These are phyloP conservation scores for Zymoseptoria pseudotritici DNA, from an alignment of 2,329 filamentous ascomycete genomes.

Conservation along the genomic window DNA sequence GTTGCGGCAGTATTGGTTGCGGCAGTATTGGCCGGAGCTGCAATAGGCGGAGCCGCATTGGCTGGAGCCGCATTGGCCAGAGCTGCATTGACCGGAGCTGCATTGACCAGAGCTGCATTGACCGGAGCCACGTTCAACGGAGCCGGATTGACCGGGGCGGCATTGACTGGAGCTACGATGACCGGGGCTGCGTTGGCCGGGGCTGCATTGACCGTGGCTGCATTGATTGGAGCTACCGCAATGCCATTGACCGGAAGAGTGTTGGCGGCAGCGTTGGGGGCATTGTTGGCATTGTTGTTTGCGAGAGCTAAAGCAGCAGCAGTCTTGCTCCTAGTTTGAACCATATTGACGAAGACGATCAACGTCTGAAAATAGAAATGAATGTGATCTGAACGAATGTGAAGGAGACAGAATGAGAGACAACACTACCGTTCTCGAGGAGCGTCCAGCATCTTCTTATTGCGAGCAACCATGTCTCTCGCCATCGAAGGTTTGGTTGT, in stretches of 20 bases:
- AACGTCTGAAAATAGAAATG: background rate
- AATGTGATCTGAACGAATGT: background rate
- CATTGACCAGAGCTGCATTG: background rate
- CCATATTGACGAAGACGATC: background rate
- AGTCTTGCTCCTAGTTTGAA: background rate
- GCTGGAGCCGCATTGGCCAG: background rate
- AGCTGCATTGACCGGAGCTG: background rate
- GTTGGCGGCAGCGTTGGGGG: background rate
- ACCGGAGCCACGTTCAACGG: background rate
- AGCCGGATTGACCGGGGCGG: no score
- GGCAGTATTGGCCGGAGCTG: background rate
- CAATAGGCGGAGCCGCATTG: no score
- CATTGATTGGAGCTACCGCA: background rate
- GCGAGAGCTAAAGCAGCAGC: background rate
- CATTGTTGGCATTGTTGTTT: background rate
- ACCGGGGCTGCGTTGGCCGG: background rate
- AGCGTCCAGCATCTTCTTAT: background rate
- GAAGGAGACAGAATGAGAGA: background rate
- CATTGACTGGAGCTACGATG: no score
- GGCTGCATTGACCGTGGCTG: background rate
- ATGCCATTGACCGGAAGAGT: background rate
- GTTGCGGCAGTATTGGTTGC: background rate
- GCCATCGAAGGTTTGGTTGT: background rate
- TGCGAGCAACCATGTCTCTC: background rate
- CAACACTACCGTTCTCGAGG: background rate